These are phyloP conservation scores for Penicillium dipodomyicola DNA, from an alignment of 495 filamentous ascomycete species.

Conservation along the genomic window DNA sequence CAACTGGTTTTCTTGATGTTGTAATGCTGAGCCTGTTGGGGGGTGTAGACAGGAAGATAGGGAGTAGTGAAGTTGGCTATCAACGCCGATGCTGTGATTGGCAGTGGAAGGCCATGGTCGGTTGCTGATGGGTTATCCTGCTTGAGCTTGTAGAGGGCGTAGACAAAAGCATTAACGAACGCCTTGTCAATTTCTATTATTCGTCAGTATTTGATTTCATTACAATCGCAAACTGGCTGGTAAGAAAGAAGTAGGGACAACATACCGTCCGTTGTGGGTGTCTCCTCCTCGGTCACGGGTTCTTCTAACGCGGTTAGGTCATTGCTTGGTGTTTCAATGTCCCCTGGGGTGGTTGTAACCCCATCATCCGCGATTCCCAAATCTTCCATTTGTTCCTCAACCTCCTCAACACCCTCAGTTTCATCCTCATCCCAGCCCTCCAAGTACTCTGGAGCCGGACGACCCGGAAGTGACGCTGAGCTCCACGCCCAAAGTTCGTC, in stretches of 20 bases:
- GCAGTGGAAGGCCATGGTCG: conserved; percentile 57
- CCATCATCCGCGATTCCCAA: conserved; percentile 39
- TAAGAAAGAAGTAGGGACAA: neutral
- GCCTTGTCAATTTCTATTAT: conserved; percentile 63
- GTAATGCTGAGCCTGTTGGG: conserved; percentile 54
- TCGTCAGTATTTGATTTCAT: conserved; percentile 18
- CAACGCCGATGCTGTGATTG: conserved; percentile 62
- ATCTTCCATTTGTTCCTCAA: conserved; percentile 42
- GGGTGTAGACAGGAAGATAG: conserved; percentile 60
- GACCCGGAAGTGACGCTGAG: conserved; percentile 52
- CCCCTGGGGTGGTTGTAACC: conserved; percentile 28
- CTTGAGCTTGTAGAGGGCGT: conserved; percentile 57
- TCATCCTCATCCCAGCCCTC: conserved; percentile 45
- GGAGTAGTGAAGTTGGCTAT: conserved; percentile 66
- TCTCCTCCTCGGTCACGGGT: conserved; percentile 37
- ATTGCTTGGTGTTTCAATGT: conserved; percentile 21
- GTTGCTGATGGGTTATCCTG: conserved; percentile 45
- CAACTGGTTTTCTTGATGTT: conserved; percentile 74
- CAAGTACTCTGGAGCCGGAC: conserved; percentile 48
- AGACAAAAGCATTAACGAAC: conserved; percentile 67
- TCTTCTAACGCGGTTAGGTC: conserved; percentile 17
- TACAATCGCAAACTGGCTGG: neutral
- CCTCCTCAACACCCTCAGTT: conserved; percentile 39
- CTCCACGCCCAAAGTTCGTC: conserved; percentile 73
- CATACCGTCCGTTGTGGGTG: conserved; percentile 57